Evolutionary conservation across 2,329 filamentous ascomycete species (phyloP).

Genomic region (Biscogniauxia mediterranea): DNA sequence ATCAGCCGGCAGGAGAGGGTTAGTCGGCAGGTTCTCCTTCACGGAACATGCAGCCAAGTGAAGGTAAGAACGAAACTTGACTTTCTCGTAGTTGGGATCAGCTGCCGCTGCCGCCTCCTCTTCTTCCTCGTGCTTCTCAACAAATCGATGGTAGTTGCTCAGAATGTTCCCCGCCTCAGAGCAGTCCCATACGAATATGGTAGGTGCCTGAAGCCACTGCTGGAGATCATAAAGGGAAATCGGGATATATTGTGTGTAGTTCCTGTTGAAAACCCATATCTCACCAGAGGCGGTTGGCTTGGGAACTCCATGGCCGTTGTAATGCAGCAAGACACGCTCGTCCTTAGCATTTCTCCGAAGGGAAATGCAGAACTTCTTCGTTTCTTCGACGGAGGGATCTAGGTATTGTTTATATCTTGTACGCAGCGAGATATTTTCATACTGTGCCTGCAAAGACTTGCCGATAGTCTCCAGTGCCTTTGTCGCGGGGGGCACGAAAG

Average conservation of each 20-base stretch:
- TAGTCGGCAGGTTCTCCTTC: slow-evolving; percentile 91
- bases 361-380: slow-evolving; percentile 92
- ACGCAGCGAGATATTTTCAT: slow-evolving; percentile 89
- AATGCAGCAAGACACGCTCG: slow-evolving; percentile 94
- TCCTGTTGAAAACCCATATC: slow-evolving; percentile 99
- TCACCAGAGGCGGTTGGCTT: slow-evolving; percentile 94
- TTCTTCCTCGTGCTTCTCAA: slow-evolving; percentile 91
- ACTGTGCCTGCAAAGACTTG: slow-evolving; percentile 92
- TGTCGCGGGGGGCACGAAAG: slow-evolving; percentile 72
- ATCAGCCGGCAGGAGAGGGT: slow-evolving; percentile 88
- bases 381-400: slow-evolving; percentile 95
- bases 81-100: slow-evolving; percentile 82
- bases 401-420: slow-evolving; percentile 98
- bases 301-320: slow-evolving; percentile 96
- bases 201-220: slow-evolving; percentile 92
- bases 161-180: slow-evolving; percentile 96
- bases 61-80: slow-evolving; percentile 68
- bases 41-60: slow-evolving; percentile 89
- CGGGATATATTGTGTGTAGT: slow-evolving; percentile 97
- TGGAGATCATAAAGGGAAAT: slow-evolving; percentile 94
- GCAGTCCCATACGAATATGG: slow-evolving; percentile 96
- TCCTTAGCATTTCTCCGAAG: slow-evolving; percentile 91
- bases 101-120: slow-evolving; percentile 72
- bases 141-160: slow-evolving; percentile 89
- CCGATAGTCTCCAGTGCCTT: slow-evolving; percentile 94